Evolutionary conservation across 495 filamentous ascomycete species (phyloP).

Genomic region (Penicillium soppii): DNA sequence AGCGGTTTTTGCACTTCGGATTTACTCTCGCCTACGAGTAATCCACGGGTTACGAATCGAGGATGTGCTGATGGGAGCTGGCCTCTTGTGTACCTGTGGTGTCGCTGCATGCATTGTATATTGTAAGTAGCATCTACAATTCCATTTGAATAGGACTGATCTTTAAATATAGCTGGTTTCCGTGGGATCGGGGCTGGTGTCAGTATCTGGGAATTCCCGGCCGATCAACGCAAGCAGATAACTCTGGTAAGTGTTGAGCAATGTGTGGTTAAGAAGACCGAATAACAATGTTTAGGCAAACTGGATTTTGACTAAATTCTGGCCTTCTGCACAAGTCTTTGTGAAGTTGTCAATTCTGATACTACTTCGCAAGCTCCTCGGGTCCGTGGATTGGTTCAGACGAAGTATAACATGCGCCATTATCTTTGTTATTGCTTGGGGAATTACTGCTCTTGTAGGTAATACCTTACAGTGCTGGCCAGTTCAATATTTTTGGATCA

Average conservation of each 20-base stretch:
- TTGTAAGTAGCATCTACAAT: neutral
- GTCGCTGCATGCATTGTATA: neutral
- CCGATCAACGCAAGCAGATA: neutral
- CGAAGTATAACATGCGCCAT: neutral
- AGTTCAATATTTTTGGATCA: slow-evolving; percentile 27
- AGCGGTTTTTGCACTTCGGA: neutral
- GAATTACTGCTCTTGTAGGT: slow-evolving; percentile 18
- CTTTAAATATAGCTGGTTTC: neutral
- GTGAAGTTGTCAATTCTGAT: slow-evolving; percentile 37
- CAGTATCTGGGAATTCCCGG: neutral
- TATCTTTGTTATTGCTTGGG: slow-evolving; percentile 16
- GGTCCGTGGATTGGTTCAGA: slow-evolving; percentile 7
- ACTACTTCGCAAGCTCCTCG: slow-evolving; percentile 26
- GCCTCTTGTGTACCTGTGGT: neutral
- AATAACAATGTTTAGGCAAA: slow-evolving; percentile 9
- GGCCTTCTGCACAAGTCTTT: slow-evolving; percentile 26
- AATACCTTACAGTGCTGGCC: slow-evolving; percentile 31
- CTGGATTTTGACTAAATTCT: slow-evolving; percentile 27
- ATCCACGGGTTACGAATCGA: neutral
- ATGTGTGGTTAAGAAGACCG: neutral
- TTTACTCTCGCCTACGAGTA: neutral
- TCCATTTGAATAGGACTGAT: neutral
- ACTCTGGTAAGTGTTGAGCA: neutral
- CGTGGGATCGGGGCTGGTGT: neutral
- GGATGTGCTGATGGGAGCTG: slow-evolving; percentile 1